Evolutionary conservation across 495 filamentous ascomycete genomes (phyloP).

Genomic region (Aspergillus homomorphus): DNA sequence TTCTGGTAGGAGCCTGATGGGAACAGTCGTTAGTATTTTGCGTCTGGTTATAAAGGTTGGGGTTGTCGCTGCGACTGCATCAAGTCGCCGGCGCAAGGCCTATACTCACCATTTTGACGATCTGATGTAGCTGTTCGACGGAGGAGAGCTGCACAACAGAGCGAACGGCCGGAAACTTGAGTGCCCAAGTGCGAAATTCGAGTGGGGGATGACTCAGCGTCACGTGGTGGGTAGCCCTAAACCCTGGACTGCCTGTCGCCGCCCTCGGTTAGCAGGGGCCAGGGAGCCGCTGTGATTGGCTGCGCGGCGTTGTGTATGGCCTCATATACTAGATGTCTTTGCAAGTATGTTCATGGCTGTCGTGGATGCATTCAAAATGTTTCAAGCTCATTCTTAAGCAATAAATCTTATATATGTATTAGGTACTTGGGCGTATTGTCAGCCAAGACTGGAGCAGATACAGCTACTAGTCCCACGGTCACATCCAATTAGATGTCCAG

Average conservation of each 20-base stretch:
- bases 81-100: constrained; percentile 1
- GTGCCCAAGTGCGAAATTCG: constrained; percentile 46
- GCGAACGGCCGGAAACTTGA: constrained; percentile 25
- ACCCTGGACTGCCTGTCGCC: constrained; percentile 34
- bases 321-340: too few relatives aligned
- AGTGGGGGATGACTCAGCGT: constrained; percentile 46
- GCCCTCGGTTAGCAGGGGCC: constrained; percentile 23
- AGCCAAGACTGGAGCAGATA: too few relatives aligned
- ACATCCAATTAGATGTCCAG: not conserved
- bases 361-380: too few relatives aligned
- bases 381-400: too few relatives aligned
- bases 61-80: not conserved
- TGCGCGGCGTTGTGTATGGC: not conserved
- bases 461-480: not conserved
- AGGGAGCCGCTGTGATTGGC: constrained; percentile 9
- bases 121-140: constrained; percentile 47
- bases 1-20: constrained; percentile 81
- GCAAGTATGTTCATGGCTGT: too few relatives aligned
- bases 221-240: constrained; percentile 37
- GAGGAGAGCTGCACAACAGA: constrained; percentile 33
- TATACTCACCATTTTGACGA: constrained; percentile 50
- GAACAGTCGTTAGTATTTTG: constrained; percentile 21
- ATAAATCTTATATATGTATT: too few relatives aligned
- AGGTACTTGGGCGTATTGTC: too few relatives aligned
- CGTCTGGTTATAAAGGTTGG: not conserved